Conservation (phyloP, 2,329 filamentous ascomycete genomes). For the Aspergillus aculeatinus region DNA sequence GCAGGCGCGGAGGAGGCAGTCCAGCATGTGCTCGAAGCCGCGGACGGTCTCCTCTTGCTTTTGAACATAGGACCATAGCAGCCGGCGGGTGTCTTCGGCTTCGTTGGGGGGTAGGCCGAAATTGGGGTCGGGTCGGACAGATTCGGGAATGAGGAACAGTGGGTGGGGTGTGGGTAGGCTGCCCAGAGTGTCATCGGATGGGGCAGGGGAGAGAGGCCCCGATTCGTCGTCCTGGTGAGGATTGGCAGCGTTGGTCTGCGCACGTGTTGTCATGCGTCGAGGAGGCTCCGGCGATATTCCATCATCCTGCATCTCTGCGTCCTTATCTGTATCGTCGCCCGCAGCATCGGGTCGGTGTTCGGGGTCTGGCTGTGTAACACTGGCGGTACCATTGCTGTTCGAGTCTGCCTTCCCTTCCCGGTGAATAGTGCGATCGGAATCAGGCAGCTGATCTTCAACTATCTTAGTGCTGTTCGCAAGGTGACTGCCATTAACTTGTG, state of each 20-base stretch:
- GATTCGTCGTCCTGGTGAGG: slow-evolving; percentile 29
- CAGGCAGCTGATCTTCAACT: slow-evolving; percentile 5
- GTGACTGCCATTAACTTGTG: slow-evolving; percentile 17
- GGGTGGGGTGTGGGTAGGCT: slow-evolving; percentile 51
- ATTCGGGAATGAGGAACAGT: slow-evolving; percentile 56
- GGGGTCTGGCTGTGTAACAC: background rate
- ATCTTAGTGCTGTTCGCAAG: slow-evolving; percentile 9
- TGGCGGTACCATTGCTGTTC: background rate
- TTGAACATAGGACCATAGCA: slow-evolving; percentile 62
- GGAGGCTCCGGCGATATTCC: slow-evolving; percentile 42
- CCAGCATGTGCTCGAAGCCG: slow-evolving; percentile 55
- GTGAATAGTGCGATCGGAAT: slow-evolving; percentile 12
- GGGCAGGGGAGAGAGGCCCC: slow-evolving; percentile 22
- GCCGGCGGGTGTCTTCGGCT: slow-evolving; percentile 61
- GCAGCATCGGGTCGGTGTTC: slow-evolving; percentile 14
- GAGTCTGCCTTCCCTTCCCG: slow-evolving; percentile 16
- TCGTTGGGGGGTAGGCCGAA: slow-evolving; percentile 58
- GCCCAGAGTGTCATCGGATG: slow-evolving; percentile 31
- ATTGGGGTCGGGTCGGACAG: slow-evolving; percentile 53
- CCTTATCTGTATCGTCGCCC: slow-evolving; percentile 27
- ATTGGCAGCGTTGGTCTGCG: slow-evolving; percentile 40
- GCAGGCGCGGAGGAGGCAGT: slow-evolving; percentile 58
- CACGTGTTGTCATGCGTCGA: slow-evolving; percentile 49
- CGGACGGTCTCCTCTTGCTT: slow-evolving; percentile 66
- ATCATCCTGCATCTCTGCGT: slow-evolving; percentile 36